Conservation (phyloP, 345 rosid species). For the Conringia planisiliqua region DNA sequence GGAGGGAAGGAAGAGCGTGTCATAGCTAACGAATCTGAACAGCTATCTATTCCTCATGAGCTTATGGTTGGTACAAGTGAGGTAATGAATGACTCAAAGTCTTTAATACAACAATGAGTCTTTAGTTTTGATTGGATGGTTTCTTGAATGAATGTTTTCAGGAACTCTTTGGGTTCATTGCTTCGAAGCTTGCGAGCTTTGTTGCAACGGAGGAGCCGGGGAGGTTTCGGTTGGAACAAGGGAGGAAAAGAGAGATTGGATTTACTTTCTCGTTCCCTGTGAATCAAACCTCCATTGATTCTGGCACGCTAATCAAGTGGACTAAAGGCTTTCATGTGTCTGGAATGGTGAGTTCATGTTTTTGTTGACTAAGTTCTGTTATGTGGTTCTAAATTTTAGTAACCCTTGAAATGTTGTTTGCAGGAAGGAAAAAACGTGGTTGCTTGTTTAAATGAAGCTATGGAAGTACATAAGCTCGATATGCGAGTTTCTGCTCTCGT, state of each 20-base stretch:
- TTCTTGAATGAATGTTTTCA: conserved; percentile 21
- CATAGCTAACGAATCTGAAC: conserved; percentile 62
- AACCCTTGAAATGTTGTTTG: not conserved
- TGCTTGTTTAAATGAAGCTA: conserved; percentile 80
- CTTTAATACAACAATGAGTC: not conserved
- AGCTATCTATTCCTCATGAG: conserved; percentile 64
- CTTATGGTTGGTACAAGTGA: conserved; percentile 76
- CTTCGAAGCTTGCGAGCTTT: conserved; percentile 53
- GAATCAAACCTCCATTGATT: conserved; percentile 66
- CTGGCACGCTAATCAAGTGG: conserved; percentile 80
- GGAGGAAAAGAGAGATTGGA: conserved; percentile 73
- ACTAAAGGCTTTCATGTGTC: conserved; percentile 84
- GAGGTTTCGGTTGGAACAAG: conserved; percentile 46
- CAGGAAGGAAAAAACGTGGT: conserved; percentile 81
- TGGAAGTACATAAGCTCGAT: conserved; percentile 56
- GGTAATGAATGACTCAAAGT: conserved; percentile 34
- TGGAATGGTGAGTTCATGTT: conserved; percentile 53
- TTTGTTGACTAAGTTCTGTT: not conserved
- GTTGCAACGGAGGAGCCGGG: conserved; percentile 47
- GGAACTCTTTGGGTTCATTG: conserved; percentile 85
- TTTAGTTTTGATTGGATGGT: not conserved
- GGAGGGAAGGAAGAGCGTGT: conserved; percentile 67
- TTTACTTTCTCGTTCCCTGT: conserved; percentile 92
- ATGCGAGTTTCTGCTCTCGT: conserved; percentile 86
- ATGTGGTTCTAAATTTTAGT: not conserved